Evolutionary conservation across 495 filamentous ascomycete genomes (phyloP).

Genomic region (Achaetomiella virescens): DNA sequence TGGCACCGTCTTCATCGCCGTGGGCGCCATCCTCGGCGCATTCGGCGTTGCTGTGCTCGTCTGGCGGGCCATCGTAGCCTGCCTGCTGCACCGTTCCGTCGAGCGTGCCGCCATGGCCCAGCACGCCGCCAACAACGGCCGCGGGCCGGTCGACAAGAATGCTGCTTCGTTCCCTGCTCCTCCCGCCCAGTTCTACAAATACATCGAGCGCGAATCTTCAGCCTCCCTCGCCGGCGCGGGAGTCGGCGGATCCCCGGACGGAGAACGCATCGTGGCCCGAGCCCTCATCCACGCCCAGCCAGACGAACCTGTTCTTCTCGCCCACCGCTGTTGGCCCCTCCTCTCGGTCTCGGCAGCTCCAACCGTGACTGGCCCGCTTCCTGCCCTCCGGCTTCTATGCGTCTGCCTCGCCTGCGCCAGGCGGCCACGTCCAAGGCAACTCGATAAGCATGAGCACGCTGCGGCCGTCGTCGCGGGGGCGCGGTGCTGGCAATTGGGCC

Average conservation of each 20-base stretch:
- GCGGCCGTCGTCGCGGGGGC: slow-evolving; percentile 46
- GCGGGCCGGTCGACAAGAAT: slow-evolving; percentile 40
- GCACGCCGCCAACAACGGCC: slow-evolving; percentile 48
- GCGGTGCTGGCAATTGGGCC: slow-evolving; percentile 35
- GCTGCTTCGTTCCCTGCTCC: slow-evolving; percentile 42
- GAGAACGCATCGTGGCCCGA: slow-evolving; percentile 36
- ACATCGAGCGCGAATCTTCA: slow-evolving; percentile 51
- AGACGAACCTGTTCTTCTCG: slow-evolving; percentile 80
- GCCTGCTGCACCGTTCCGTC: slow-evolving; percentile 87
- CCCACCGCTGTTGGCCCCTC: slow-evolving; percentile 61
- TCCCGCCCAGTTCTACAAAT: slow-evolving; percentile 51
- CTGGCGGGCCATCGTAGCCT: slow-evolving; percentile 86
- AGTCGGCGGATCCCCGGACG: slow-evolving; percentile 26
- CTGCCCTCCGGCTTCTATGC: slow-evolving; percentile 93
- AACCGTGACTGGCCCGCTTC: slow-evolving; percentile 60
- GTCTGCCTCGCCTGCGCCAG: slow-evolving; percentile 41
- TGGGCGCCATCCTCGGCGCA: slow-evolving; percentile 80
- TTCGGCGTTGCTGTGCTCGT: slow-evolving; percentile 71
- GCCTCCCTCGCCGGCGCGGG: slow-evolving; percentile 52
- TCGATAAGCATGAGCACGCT: slow-evolving; percentile 52
- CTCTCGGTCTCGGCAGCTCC: slow-evolving; percentile 32
- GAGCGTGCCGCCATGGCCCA: slow-evolving; percentile 69
- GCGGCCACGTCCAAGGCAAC: slow-evolving; percentile 36
- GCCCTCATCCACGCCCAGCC: slow-evolving; percentile 42
- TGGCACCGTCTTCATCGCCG: slow-evolving; percentile 92